These are phyloP conservation scores for Paecilomyces sp. DNA, from an alignment of 2,329 filamentous ascomycete species.

Conservation along the genomic window DNA sequence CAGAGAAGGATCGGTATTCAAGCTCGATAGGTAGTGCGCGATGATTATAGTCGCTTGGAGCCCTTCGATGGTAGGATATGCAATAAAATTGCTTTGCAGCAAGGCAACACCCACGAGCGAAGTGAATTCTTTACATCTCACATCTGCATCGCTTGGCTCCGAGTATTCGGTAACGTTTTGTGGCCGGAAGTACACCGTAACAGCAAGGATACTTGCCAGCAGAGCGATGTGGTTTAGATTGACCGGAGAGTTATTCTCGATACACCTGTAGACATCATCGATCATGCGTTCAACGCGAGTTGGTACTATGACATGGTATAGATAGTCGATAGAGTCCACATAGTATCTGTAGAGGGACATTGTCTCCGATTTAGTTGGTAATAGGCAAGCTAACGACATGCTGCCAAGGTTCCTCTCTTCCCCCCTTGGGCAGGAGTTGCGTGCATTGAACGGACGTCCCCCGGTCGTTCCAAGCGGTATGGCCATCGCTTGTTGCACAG, in stretches of 20 bases:
- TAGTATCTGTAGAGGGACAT: conserved; percentile 25
- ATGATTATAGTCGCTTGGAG: conserved; percentile 26
- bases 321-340: conserved; percentile 23
- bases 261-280: conserved; percentile 19
- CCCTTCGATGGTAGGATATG: conserved; percentile 23
- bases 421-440: background rate
- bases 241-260: conserved; percentile 11
- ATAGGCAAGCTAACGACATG: conserved; percentile 11
- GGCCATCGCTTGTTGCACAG: conserved; percentile 2
- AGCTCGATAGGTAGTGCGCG: conserved; percentile 19
- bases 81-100: conserved; percentile 21
- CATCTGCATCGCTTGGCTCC: conserved; percentile 12
- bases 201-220: conserved; percentile 26
- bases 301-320: conserved; percentile 30
- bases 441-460: background rate
- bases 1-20: conserved; percentile 15
- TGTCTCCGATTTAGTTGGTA: conserved; percentile 24
- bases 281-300: conserved; percentile 17
- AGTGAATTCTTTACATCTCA: conserved; percentile 17
- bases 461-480: background rate
- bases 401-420: background rate
- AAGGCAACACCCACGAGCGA: conserved; percentile 24
- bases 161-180: conserved; percentile 9
- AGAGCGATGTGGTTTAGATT: conserved; percentile 23
- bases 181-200: conserved; percentile 18